phyloP scores from a whole-genome alignment of 805 yeast species.

The Ogataea nitratoaversa region DNA sequence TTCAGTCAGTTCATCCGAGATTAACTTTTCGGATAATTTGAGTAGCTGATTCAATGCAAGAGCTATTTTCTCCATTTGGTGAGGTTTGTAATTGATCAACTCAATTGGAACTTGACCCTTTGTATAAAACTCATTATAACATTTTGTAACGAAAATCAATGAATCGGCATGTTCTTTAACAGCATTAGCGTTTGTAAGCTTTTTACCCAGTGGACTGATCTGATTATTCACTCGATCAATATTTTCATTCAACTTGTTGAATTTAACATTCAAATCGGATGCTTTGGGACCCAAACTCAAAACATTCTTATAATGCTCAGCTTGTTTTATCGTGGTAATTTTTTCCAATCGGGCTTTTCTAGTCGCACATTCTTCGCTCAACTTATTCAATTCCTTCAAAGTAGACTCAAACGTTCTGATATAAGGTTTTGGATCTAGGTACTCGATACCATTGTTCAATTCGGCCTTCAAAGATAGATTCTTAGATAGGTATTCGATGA shows the following conservation, averaged over 20 bases:
- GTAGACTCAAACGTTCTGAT: constrained; percentile 90
- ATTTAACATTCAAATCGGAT: constrained; percentile 41
- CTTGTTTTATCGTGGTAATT: constrained; percentile 57
- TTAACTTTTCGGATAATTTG: constrained; percentile 60
- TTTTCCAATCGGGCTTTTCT: constrained; percentile 49
- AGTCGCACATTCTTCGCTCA: constrained; percentile 52
- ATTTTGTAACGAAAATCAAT: constrained; percentile 67
- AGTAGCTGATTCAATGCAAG: constrained; percentile 61
- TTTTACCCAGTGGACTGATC: constrained; percentile 67
- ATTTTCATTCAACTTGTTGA: constrained; percentile 45
- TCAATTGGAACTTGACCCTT: constrained; percentile 48
- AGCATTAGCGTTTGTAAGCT: constrained; percentile 61
- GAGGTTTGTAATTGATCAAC: constrained; percentile 41
- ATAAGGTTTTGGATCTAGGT: constrained; percentile 88
- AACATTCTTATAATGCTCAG: constrained; percentile 65
- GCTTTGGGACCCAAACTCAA: constrained; percentile 43
- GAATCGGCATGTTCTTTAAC: constrained; percentile 70
- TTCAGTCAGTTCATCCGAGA: constrained; percentile 47
- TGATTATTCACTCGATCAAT: constrained; percentile 54
- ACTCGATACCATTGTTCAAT: constrained; percentile 47
- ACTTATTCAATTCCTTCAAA: constrained; percentile 59
- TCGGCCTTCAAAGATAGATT: constrained; percentile 47
- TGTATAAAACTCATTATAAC: constrained; percentile 74
- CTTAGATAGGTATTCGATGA: constrained; percentile 70
- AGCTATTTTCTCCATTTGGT: constrained; percentile 50